Evolutionary conservation across 1,284 basidiomycete genomes (phyloP), one percentile per base, ranked within the genome.

Genomic region (Apiotrichum sp.): DNA sequence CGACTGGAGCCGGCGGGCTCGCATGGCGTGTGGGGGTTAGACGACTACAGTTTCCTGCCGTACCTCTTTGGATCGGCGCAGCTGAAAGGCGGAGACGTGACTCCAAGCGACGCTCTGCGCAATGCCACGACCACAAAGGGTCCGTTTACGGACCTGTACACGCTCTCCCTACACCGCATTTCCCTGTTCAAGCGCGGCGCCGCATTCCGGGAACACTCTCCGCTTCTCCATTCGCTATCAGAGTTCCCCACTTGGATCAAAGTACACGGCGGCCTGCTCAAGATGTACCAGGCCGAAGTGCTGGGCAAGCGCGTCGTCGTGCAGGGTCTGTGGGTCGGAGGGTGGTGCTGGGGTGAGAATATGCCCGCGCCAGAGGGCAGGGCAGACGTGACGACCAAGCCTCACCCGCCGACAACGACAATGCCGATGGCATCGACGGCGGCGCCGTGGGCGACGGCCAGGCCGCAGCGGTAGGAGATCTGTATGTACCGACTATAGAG

Each of bases 211-310:
- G 91, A 95, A 68, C 93, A 96, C 72, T 93, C 90, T 38, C 93
- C 95, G 0, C 86, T 97, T 62, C 79, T 98, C 16, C 80, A 92
- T 73, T 86, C 87, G 52, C 89, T 98, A 52, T 87, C 91, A 1
- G 81, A 83, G 1, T 92, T 98, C 14, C 85, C 86, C 8, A 84
- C 83, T 58, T 99, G 92, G 89, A 75, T 79, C 38, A 98, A 98
- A 73, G 89, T 95, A 16, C 88, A 93, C 70, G 82, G 80, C 5
- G 96, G 96, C 2, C 74, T 98, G 62, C 82, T 91, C 67, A 97
- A 96, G 78, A 98, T 98, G 93, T 98, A 93, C 75, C 83, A 89
- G 81, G 92, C 86, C 13, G 95, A 98, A 74, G 93, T 97, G n/a
- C 78, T 97, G 34, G 84, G 86, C 9, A 98, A 98, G 75, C 82